These are phyloP conservation scores for Mycena epipterygia DNA, from an alignment of 768 basidiomycete species.

Conservation along the genomic window DNA sequence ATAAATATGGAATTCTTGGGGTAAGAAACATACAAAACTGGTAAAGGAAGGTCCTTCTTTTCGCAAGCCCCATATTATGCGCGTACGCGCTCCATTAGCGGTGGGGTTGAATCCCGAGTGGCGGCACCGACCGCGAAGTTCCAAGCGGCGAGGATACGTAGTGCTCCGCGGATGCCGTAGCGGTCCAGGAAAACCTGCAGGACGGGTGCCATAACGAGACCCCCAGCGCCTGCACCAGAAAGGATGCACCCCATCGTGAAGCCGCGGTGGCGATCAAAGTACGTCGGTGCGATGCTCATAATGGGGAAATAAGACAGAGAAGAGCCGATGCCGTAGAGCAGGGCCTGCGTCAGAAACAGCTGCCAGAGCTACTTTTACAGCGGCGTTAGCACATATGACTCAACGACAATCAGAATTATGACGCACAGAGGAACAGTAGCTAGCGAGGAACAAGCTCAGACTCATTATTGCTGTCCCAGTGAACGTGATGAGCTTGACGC, in stretches of 20 bases:
- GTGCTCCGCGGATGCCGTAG: conserved; percentile 51
- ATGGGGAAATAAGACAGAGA: conserved; percentile 61
- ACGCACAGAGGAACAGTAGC: too few relatives aligned
- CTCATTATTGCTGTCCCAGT: too few relatives aligned
- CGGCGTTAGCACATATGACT: too few relatives aligned
- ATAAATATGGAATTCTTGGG: neutral
- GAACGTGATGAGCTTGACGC: too few relatives aligned
- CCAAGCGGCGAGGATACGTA: conserved; percentile 58
- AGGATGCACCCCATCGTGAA: conserved; percentile 60
- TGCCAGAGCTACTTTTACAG: conserved; percentile 62
- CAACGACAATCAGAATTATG: too few relatives aligned
- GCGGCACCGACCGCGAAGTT: conserved; percentile 50
- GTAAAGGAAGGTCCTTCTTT: conserved; percentile 55
- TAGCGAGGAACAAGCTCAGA: too few relatives aligned
- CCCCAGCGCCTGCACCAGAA: conserved; percentile 55
- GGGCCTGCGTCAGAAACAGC: too few relatives aligned
- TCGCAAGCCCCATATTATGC: conserved; percentile 53
- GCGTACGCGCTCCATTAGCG: conserved; percentile 37
- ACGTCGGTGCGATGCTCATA: conserved; percentile 56
- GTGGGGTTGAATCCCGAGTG: conserved; percentile 35
- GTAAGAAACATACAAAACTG: conserved; percentile 44
- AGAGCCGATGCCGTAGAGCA: too few relatives aligned
- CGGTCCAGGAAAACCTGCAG: too few relatives aligned
- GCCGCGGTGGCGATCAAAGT: conserved; percentile 59
- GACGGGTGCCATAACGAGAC: too few relatives aligned